phyloP scores from a whole-genome alignment of 768 basidiomycete genomes.

The Arthromyces matolae region DNA sequence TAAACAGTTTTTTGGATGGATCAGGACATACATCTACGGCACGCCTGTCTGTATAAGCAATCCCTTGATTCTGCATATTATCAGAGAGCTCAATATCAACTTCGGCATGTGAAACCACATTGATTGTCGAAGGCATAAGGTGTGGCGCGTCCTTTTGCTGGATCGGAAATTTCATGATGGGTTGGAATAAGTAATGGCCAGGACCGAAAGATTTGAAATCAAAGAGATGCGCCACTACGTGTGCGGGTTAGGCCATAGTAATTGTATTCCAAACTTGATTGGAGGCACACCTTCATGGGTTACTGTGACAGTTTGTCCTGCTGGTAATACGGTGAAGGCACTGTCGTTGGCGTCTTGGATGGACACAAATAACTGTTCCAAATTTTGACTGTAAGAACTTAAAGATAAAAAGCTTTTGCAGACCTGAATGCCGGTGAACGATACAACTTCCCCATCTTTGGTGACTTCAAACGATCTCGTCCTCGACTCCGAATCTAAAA shows the following conservation, averaged over 20 bases:
- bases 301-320: slow-evolving; percentile 37
- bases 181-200: slow-evolving; percentile 38
- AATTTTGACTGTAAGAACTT: not conserved
- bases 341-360: slow-evolving; percentile 35
- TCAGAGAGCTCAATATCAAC: slow-evolving; percentile 33
- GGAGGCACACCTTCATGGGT: slow-evolving; percentile 32
- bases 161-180: slow-evolving; percentile 35
- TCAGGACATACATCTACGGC: slow-evolving; percentile 36
- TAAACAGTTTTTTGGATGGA: slow-evolving; percentile 33
- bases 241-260: not conserved
- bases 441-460: slow-evolving; percentile 33
- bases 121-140: no score
- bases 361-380: slow-evolving; percentile 32
- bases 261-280: not conserved
- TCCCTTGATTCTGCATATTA: slow-evolving; percentile 31
- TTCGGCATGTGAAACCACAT: no score
- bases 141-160: slow-evolving; percentile 20
- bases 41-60: slow-evolving; percentile 31
- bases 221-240: slow-evolving; percentile 36
- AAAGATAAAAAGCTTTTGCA: not conserved
- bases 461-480: slow-evolving; percentile 42
- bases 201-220: slow-evolving; percentile 38
- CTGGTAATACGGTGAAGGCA: slow-evolving; percentile 35
- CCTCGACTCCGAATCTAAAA: slow-evolving; percentile 39
- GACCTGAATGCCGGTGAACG: slow-evolving; percentile 44